These are phyloP conservation scores for Primulina tabacum DNA, from an alignment of 257 asterid species.

Conservation along the genomic window DNA sequence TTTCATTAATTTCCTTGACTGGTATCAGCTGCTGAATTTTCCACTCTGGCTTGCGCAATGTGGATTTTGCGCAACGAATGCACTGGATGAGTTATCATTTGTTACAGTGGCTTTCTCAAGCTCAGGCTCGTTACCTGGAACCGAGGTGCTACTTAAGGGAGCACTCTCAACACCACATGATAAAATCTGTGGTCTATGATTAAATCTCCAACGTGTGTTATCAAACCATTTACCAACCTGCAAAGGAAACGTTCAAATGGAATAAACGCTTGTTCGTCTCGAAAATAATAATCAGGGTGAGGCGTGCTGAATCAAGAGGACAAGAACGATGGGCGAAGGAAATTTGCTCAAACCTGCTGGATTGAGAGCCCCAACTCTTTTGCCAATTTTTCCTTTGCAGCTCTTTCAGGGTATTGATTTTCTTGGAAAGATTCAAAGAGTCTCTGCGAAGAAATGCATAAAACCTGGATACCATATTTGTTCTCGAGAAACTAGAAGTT, in stretches of 20 bases:
- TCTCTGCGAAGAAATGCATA: conserved; percentile 18
- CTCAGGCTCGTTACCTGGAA: conserved; percentile 22
- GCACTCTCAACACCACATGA: conserved; percentile 34
- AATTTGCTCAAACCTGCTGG: background rate
- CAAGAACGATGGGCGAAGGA: background rate
- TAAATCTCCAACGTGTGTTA: conserved; percentile 79
- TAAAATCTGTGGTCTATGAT: conserved; percentile 48
- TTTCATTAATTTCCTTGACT: background rate
- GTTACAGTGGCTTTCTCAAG: conserved; percentile 27
- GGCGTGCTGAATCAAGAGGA: background rate
- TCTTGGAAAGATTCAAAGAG: conserved; percentile 63
- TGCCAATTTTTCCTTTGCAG: conserved; percentile 61
- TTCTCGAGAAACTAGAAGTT: background rate
- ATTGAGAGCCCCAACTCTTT: conserved; percentile 54
- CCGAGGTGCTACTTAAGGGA: background rate
- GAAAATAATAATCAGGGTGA: too few relatives aligned
- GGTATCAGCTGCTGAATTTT: background rate
- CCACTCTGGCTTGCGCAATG: background rate
- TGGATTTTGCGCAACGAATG: background rate
- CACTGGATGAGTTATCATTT: conserved; percentile 18
- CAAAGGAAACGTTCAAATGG: background rate
- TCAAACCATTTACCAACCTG: conserved; percentile 79
- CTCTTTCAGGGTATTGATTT: conserved; percentile 74
- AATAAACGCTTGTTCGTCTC: background rate
- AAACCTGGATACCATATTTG: background rate